Percentiles rank a stretch among this genome's conserved stretches.
These are phyloP conservation scores for Leccinum fallax DNA, from an alignment of 1,284 basidiomycete species.

Conservation along the genomic window DNA sequence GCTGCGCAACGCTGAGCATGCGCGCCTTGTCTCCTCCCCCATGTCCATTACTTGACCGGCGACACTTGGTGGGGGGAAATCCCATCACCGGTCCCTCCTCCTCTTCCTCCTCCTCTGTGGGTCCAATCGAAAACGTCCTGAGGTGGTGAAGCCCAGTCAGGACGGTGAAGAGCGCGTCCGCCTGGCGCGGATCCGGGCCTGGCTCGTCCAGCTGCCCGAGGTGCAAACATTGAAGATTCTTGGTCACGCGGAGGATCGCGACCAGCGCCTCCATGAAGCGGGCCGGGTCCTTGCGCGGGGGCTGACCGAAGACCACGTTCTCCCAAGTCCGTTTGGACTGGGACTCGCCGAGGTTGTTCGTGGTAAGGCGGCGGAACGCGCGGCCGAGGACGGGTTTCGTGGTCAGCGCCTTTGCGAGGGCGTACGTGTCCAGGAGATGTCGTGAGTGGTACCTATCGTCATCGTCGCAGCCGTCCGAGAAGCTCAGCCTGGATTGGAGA, in stretches of 20 bases:
- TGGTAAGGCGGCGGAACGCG: neutral
- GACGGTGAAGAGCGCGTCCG: slow-evolving; percentile 12
- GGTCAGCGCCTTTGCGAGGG: neutral
- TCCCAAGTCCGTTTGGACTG: slow-evolving; percentile 1
- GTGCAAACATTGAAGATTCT: slow-evolving; percentile 21
- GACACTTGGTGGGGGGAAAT: neutral
- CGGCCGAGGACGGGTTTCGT: neutral
- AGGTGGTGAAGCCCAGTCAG: slow-evolving; percentile 14
- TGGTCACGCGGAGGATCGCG: slow-evolving; percentile 22
- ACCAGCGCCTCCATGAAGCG: slow-evolving; percentile 25
- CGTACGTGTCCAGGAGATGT: slow-evolving; percentile 13
- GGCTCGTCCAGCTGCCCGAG: slow-evolving; percentile 14
- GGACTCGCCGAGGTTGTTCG: neutral
- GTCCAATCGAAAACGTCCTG: slow-evolving; percentile 17
- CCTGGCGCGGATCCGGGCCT: slow-evolving; percentile 3
- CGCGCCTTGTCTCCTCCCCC: neutral
- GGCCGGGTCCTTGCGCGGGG: neutral
- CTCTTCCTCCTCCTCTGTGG: neutral
- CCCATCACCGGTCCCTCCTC: neutral
- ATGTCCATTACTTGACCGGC: neutral
- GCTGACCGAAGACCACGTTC: neutral
- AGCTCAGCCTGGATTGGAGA: slow-evolving; percentile 19
- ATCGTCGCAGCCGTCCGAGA: slow-evolving; percentile 19
- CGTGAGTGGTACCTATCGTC: neutral
- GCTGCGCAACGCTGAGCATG: slow-evolving; percentile 20